phyloP scores from a whole-genome alignment of 495 filamentous ascomycete species.

The Neurospora sp. region DNA sequence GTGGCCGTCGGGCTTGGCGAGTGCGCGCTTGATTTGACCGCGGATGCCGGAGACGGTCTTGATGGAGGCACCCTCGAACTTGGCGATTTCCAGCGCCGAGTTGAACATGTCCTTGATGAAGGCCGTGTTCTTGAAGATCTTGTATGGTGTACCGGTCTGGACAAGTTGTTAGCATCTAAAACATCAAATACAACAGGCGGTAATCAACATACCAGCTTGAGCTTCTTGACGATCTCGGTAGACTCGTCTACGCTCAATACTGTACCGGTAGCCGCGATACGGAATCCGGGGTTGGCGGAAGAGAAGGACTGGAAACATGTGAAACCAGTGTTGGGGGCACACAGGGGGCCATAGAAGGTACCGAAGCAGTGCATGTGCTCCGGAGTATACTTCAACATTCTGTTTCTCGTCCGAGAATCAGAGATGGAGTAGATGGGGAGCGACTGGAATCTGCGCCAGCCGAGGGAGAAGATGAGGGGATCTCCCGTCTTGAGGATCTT shows the following conservation, averaged over 20 bases:
- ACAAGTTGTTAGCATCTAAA: slow-evolving; percentile 1
- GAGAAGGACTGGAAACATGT: slow-evolving; percentile 88
- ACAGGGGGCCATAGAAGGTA: slow-evolving; percentile 88
- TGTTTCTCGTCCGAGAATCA: slow-evolving; percentile 83
- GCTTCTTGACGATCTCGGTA: slow-evolving; percentile 96
- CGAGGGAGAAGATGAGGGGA: slow-evolving; percentile 90
- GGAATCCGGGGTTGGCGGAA: slow-evolving; percentile 79
- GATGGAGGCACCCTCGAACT: slow-evolving; percentile 93
- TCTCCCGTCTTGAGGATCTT: slow-evolving; percentile 97
- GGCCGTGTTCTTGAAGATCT: slow-evolving; percentile 98
- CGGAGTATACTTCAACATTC: slow-evolving; percentile 83
- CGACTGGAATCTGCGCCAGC: slow-evolving; percentile 93
- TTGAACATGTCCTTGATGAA: slow-evolving; percentile 99
- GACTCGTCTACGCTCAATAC: slow-evolving; percentile 87
- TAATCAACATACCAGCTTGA: slow-evolving; percentile 53
- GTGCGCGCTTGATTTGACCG: slow-evolving; percentile 90
- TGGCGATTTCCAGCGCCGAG: slow-evolving; percentile 82
- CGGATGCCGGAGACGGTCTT: slow-evolving; percentile 91
- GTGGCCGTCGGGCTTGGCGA: slow-evolving; percentile 84
- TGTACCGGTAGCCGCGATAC: slow-evolving; percentile 86
- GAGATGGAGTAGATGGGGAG: slow-evolving; percentile 90
- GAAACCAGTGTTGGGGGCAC: slow-evolving; percentile 93
- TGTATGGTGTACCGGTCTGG: slow-evolving; percentile 54
- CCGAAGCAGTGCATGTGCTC: slow-evolving; percentile 97
- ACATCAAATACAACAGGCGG: not conserved